phyloP scores from a whole-genome alignment of 2,329 filamentous ascomycete species.

The Trichoderma gracile region DNA sequence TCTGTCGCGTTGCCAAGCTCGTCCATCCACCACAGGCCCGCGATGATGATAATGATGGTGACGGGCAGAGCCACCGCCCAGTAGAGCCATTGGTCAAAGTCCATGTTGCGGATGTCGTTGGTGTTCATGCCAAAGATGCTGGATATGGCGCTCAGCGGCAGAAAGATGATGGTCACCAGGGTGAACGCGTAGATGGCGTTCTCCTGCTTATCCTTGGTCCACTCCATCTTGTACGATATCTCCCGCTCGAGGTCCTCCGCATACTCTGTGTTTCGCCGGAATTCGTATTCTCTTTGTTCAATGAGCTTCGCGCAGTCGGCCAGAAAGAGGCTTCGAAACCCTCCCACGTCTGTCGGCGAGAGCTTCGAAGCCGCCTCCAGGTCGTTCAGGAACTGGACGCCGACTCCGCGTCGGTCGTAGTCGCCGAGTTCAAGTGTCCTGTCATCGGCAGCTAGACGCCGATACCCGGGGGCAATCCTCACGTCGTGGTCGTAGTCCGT shows the following conservation, averaged over 20 bases:
- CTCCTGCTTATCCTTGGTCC: constrained; percentile 48
- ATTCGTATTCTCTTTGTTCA: constrained; percentile 42
- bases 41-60: constrained; percentile 44
- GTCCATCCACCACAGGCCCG: constrained; percentile 47
- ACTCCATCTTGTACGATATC: constrained; percentile 41
- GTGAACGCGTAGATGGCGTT: constrained; percentile 53
- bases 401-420: constrained; percentile 31
- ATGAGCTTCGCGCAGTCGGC: constrained; percentile 43
- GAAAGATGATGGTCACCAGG: constrained; percentile 51
- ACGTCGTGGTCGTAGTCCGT: background rate
- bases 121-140: constrained; percentile 58
- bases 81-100: constrained; percentile 50
- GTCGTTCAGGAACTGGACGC: constrained; percentile 32
- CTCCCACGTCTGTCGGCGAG: constrained; percentile 41
- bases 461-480: background rate
- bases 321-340: constrained; percentile 43
- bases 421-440: constrained; percentile 10
- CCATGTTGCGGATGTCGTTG: constrained; percentile 51
- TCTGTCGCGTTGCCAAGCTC: constrained; percentile 41
- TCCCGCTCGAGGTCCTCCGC: constrained; percentile 37
- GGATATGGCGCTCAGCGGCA: constrained; percentile 49
- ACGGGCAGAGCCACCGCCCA: constrained; percentile 52
- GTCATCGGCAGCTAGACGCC: background rate
- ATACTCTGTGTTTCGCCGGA: constrained; percentile 36
- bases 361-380: constrained; percentile 39